Evolutionary conservation across 2,329 filamentous ascomycete species (phyloP).

Genomic region (Ascocoryne sarcoides): DNA sequence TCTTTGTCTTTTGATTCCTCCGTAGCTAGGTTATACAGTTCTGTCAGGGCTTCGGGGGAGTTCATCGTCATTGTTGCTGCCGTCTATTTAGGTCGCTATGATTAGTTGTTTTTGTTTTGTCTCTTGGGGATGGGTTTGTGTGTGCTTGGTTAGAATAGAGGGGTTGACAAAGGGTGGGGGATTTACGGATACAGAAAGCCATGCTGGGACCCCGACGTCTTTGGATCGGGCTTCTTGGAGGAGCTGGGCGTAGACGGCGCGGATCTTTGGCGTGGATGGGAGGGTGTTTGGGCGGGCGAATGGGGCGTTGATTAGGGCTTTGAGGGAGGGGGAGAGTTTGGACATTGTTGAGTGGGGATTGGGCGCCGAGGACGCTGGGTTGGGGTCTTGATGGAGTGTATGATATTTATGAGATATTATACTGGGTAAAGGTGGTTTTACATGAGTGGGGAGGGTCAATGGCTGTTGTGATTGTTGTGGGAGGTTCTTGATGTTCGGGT

Average conservation of each 20-base stretch:
- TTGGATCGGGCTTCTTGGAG: slow-evolving; percentile 52
- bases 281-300: slow-evolving; percentile 57
- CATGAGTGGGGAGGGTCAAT: too few relatives aligned
- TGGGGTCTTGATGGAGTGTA: too few relatives aligned
- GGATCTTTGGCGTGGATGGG: slow-evolving; percentile 54
- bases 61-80: slow-evolving; percentile 82
- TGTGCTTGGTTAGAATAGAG: too few relatives aligned
- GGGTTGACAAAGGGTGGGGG: too few relatives aligned
- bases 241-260: slow-evolving; percentile 55
- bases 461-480: too few relatives aligned
- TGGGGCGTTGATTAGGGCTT: slow-evolving; percentile 64
- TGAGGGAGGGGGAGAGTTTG: slow-evolving; percentile 62
- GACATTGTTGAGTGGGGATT: too few relatives aligned
- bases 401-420: too few relatives aligned
- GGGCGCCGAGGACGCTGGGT: too few relatives aligned
- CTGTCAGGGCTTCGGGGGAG: slow-evolving; percentile 64
- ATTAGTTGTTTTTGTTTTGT: not conserved
- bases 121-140: too few relatives aligned
- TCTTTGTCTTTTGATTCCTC: slow-evolving; percentile 16
- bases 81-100: slow-evolving; percentile 45
- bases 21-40: slow-evolving; percentile 35
- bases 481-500: too few relatives aligned
- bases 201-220: slow-evolving; percentile 54
- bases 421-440: too few relatives aligned
- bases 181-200: slow-evolving; percentile 56